Conservation (phyloP, 2,329 filamentous ascomycete species). For the Penicillium italicum region DNA sequence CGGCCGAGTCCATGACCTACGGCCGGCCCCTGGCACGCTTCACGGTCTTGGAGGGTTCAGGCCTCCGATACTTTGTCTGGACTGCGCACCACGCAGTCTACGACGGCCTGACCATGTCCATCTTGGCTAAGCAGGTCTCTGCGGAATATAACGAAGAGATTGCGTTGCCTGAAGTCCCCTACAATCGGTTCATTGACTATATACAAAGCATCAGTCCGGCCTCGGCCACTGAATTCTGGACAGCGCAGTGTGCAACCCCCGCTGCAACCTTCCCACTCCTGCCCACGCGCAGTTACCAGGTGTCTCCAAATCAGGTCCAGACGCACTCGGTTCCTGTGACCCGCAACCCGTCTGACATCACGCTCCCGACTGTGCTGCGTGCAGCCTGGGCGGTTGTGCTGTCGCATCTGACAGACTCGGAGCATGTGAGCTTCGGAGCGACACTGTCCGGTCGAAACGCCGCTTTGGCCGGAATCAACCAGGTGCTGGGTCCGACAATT, state of each 20-base stretch:
- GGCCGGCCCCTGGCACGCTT: not conserved
- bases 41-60: not conserved
- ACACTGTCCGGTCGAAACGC: conserved; percentile 40
- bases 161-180: not conserved
- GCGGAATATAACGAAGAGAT: not conserved
- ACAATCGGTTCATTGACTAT: conserved; percentile 1
- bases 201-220: not conserved
- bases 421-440: conserved; percentile 40
- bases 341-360: conserved; percentile 3
- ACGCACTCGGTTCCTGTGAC: not conserved
- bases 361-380: conserved; percentile 32
- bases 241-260: not conserved
- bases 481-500: conserved; percentile 41
- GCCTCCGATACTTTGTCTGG: conserved; percentile 31
- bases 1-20: not conserved
- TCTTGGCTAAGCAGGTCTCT: not conserved
- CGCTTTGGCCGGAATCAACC: conserved; percentile 34
- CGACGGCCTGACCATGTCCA: conserved; percentile 35
- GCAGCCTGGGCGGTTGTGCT: conserved; percentile 39
- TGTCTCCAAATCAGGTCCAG: not conserved
- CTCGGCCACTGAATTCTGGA: conserved; percentile 1
- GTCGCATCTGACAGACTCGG: conserved; percentile 31
- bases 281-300: not conserved
- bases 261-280: not conserved
- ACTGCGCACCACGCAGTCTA: conserved; percentile 45